Evolutionary conservation across 2,329 filamentous ascomycete species (phyloP).

Genomic region (Stagonosporopsis cucurbitacearum): DNA sequence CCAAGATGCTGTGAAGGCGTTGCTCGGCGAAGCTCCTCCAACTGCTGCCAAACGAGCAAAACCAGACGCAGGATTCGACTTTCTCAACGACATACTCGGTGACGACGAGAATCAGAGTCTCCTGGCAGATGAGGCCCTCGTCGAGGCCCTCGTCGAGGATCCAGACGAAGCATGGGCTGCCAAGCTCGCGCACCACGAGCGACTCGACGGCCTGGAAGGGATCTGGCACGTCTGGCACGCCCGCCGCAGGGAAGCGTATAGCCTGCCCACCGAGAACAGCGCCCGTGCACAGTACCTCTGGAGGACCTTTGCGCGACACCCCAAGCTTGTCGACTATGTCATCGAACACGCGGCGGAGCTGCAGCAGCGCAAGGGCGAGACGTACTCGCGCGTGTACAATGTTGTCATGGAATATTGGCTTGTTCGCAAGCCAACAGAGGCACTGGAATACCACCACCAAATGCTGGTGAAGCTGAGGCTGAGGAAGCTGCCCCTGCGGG

Average conservation of each 20-base stretch:
- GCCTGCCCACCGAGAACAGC: constrained; percentile 50
- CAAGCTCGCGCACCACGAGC: constrained; percentile 50
- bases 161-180: constrained; percentile 49
- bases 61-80: not conserved
- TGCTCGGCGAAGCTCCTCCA: constrained; percentile 16
- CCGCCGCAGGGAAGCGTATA: constrained; percentile 45
- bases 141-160: not conserved
- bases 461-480: constrained; percentile 34
- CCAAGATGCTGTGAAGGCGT: constrained; percentile 16
- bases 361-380: constrained; percentile 45
- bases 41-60: not conserved
- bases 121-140: constrained; percentile 16
- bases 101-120: constrained; percentile 16
- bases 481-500: constrained; percentile 34
- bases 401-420: constrained; percentile 53
- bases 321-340: constrained; percentile 45
- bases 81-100: not conserved
- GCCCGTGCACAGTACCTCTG: constrained; percentile 54
- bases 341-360: constrained; percentile 52
- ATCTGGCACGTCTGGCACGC: constrained; percentile 54
- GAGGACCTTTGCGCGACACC: constrained; percentile 52
- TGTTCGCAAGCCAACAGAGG: constrained; percentile 21
- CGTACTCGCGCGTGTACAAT: constrained; percentile 52
- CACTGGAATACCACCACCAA: constrained; percentile 35
- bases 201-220: constrained; percentile 51